Base-by-base conservation (phyloP, 345 rosid genomes). In the Arabidopsis suecica region DNA sequence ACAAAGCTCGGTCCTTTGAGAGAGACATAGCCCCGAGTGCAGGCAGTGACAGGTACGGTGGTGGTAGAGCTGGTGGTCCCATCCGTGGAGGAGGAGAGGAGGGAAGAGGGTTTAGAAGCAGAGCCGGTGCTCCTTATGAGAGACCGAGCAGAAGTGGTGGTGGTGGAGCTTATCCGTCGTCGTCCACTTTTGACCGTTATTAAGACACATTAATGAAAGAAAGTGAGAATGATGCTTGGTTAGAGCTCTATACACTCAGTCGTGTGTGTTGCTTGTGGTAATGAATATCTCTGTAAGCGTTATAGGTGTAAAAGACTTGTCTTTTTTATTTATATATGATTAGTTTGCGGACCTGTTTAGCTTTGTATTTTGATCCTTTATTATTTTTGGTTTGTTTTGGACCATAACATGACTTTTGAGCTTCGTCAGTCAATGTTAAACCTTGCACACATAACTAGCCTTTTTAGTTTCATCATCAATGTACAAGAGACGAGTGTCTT, bases 41-140 rank as follows among this genome's bases (percentile, higher is more conserved):
- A 37, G 91, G 87, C 33, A 71, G 71, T 66, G 93, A 91, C 57
- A 83, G 98, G 82, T 90, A 86, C 34, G 86, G 85, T 57, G 74
- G 79, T 69, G 78, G 72, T 49, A 77, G 78, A 72, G 78, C 34
- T 44, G 97, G 96, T 56, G 99, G 97, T 11, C 91, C 96, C 0
- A 80, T 82, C 25, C 91, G 91, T 5, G 84, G 83, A 4, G 77
- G 83, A 4, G 77, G 81, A 7, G 78, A 79, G 0, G 98, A 89
- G 20, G 90, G 85, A 42, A 86, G 96, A 80, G 83, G 85, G 76
- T 93, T 87, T 79, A 80, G 97, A 75, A 89, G 71, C 70, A 86
- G 94, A 73, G 75, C 86, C 3, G 88, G 70, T 72, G 99, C 54
- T 72, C 99, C 98, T 2, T 96, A 89, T 41, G 98, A 93, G 30